Evolutionary conservation across 2,329 filamentous ascomycete genomes (phyloP), one percentile per base, ranked within the genome.

Genomic region (Penicillium sp.): DNA sequence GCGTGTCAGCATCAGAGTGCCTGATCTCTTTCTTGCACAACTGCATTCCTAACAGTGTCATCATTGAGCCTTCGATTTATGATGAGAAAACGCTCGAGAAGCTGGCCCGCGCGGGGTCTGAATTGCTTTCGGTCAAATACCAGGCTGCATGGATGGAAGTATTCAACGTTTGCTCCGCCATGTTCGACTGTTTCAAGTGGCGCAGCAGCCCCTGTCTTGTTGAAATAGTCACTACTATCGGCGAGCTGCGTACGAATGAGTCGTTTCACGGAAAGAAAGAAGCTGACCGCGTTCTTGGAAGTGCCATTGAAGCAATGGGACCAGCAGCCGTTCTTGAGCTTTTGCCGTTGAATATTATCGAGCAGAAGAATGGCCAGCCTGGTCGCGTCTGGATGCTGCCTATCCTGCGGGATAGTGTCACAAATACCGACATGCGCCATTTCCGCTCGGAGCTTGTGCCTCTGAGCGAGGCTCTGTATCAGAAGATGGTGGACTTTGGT

Each of bases 371-470:
- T 53, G 84, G 83, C 11, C 79, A 94, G 56, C 78, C 84, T 15
- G 92, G 92, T 35, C 77, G 92, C 57, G 92, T 92, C 11, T 98
- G 92, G 92, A 77, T 98, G 69, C 76, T 98, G 35, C 92, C 92
- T 1, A 79, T 96, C 35, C 77, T 98, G 44, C 80, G 92, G 50
- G 88, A 95, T 60, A 84, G 84, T 55, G 84, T 90, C 7, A 85
- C 84, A 59, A 96, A 96, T 68, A 93, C 92, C 1, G 80, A 83
- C 42, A 71, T 98, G 9, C 73, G 75, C 1, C 88, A 95, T 62
- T 98, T 98, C 73, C 82, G 81, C 51, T 70, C 74, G 2, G 87
- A 93, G 55, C 80, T 98, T 63, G 80, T 95, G 4, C 88, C 92
- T 11, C 71, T 98, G 15, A 96, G 90, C 60, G 85, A 95, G 61